These are phyloP conservation scores for Zarea fungicola DNA, from an alignment of 2,329 filamentous ascomycete species.

Conservation along the genomic window DNA sequence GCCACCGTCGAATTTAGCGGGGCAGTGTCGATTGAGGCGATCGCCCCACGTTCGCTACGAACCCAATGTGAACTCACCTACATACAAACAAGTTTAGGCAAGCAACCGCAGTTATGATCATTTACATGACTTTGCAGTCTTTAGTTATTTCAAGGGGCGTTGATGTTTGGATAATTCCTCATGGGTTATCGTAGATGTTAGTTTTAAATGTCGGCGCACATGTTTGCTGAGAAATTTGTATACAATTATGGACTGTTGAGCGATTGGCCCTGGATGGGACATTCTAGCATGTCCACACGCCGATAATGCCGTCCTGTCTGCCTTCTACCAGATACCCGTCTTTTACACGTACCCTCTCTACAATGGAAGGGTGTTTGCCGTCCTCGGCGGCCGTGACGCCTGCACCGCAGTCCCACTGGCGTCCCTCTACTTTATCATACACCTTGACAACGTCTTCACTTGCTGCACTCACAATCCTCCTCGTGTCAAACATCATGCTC, in stretches of 20 bases:
- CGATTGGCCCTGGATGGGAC: background rate
- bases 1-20: slow-evolving; percentile 3
- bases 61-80: too few relatives aligned
- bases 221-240: slow-evolving; percentile 4
- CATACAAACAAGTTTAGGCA: too few relatives aligned
- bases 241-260: slow-evolving; percentile 5
- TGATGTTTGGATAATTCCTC: too few relatives aligned
- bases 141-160: too few relatives aligned
- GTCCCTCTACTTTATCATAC: slow-evolving; percentile 93
- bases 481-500: slow-evolving; percentile 93
- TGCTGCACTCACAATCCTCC: slow-evolving; percentile 83
- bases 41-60: slow-evolving; percentile 4
- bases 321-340: slow-evolving; percentile 94
- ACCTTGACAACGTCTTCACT: slow-evolving; percentile 94
- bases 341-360: slow-evolving; percentile 84
- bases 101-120: too few relatives aligned
- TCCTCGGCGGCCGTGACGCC: slow-evolving; percentile 66
- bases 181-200: too few relatives aligned
- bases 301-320: slow-evolving; percentile 78
- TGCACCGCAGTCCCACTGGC: slow-evolving; percentile 94
- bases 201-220: background rate
- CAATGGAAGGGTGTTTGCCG: slow-evolving; percentile 58
- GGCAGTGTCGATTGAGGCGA: background rate
- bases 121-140: background rate
- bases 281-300: slow-evolving; percentile 74